Evolutionary conservation across 2,329 filamentous ascomycete genomes (phyloP).

Genomic region (Hymenoscyphus fraxineus): DNA sequence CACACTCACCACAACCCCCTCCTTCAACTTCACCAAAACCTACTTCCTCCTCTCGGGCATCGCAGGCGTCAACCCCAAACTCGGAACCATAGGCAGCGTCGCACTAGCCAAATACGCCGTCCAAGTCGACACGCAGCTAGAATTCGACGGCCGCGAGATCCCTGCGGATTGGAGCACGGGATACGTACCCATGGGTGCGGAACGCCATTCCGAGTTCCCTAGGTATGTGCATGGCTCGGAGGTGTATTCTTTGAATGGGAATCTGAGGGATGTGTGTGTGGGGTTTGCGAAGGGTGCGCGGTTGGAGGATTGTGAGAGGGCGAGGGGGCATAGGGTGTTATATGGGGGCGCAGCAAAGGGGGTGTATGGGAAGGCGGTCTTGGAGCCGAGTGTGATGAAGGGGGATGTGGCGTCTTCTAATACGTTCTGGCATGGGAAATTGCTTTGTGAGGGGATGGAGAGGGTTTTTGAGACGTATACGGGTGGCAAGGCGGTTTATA

Average conservation of each 20-base stretch:
- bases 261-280: conserved; percentile 52
- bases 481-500: conserved; percentile 65
- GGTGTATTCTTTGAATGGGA: conserved; percentile 62
- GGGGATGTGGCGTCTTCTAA: conserved; percentile 69
- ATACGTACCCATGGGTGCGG: conserved; percentile 62
- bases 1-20: conserved; percentile 56
- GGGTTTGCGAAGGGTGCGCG: conserved; percentile 47
- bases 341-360: conserved; percentile 47
- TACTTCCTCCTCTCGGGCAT: conserved; percentile 73
- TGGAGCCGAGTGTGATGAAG: conserved; percentile 52
- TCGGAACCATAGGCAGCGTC: conserved; percentile 62
- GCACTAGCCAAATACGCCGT: conserved; percentile 67
- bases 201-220: conserved; percentile 54
- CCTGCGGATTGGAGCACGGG: conserved; percentile 62
- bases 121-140: conserved; percentile 72
- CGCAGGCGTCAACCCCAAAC: conserved; percentile 67
- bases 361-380: conserved; percentile 43
- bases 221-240: conserved; percentile 62
- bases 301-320: conserved; percentile 48
- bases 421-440: conserved; percentile 63
- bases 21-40: conserved; percentile 61
- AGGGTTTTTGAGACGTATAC: conserved; percentile 62
- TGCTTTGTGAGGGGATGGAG: conserved; percentile 61
- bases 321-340: conserved; percentile 50
- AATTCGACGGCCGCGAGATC: conserved; percentile 68